These are phyloP conservation scores for Leccinum pallidistipes DNA, from an alignment of 1,284 basidiomycete genomes.

Conservation along the genomic window DNA sequence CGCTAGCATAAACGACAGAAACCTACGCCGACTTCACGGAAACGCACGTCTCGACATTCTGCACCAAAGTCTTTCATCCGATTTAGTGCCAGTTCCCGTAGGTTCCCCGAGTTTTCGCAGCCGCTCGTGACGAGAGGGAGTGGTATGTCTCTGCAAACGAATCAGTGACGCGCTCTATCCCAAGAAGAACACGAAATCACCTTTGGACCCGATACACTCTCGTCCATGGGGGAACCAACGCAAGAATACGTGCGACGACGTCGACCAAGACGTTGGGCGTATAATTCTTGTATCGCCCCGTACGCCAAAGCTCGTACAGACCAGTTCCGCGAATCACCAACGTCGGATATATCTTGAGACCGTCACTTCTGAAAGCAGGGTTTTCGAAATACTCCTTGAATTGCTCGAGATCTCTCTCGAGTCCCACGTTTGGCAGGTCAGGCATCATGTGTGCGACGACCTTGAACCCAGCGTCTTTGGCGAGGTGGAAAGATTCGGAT, in stretches of 20 bases:
- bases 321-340: constrained; percentile 98
- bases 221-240: constrained; percentile 98
- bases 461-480: constrained; percentile 99
- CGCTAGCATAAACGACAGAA: neutral
- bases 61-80: constrained; percentile 99
- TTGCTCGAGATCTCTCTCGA: constrained; percentile 97
- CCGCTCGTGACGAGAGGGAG: constrained; percentile 94
- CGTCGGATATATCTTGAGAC: constrained; percentile 98
- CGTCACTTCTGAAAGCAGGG: constrained; percentile 95
- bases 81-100: constrained; percentile 94
- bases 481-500: constrained; percentile 96
- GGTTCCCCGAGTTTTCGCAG: constrained; percentile 96
- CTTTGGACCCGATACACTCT: constrained; percentile 97
- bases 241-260: constrained; percentile 94
- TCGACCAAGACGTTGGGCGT: constrained; percentile 98
- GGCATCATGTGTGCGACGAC: constrained; percentile 99
- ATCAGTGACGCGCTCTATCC: constrained; percentile 1
- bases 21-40: constrained; percentile 95
- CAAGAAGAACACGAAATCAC: constrained; percentile 37
- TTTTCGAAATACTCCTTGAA: constrained; percentile 99
- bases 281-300: constrained; percentile 98
- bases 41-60: constrained; percentile 96
- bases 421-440: constrained; percentile 94
- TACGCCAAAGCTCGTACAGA: constrained; percentile 95
- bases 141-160: constrained; percentile 79